These are phyloP conservation scores for Candida albicans DNA, from an alignment of 1,139 yeast genomes.

Conservation along the genomic window DNA sequence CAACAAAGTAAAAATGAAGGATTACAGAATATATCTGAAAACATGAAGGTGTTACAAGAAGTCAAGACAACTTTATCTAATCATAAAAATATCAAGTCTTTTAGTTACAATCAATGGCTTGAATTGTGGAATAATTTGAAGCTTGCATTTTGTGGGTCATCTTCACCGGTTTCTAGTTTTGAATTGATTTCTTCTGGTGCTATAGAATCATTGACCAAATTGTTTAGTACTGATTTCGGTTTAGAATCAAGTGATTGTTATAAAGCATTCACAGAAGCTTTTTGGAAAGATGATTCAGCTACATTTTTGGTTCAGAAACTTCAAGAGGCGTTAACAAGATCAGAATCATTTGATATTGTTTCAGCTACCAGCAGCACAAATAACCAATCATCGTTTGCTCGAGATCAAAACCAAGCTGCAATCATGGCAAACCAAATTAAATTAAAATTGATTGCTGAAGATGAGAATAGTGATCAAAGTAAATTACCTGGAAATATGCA, in stretches of 20 bases:
- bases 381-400: constrained; percentile 14
- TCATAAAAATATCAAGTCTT: constrained; percentile 10
- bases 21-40: constrained; percentile 17
- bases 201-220: constrained; percentile 44
- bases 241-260: constrained; percentile 30
- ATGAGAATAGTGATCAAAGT: constrained; percentile 19
- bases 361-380: constrained; percentile 46
- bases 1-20: constrained; percentile 17
- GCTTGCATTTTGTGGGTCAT: constrained; percentile 23
- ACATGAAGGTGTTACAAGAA: constrained; percentile 19
- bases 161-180: constrained; percentile 58
- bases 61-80: constrained; percentile 18
- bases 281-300: constrained; percentile 30
- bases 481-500: constrained; percentile 32
- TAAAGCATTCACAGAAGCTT: constrained; percentile 49
- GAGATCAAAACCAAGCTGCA: constrained; percentile 41
- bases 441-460: constrained; percentile 47
- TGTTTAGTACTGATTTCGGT: constrained; percentile 35
- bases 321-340: constrained; percentile 73
- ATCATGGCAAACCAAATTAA: constrained; percentile 75
- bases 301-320: constrained; percentile 44
- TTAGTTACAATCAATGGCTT: constrained; percentile 41
- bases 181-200: constrained; percentile 74
- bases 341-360: constrained; percentile 73
- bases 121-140: constrained; percentile 48